Evolutionary conservation across 495 filamentous ascomycete species (phyloP), one percentile per base, ranked within the genome.

Genomic region (Ascobolus immersus): DNA sequence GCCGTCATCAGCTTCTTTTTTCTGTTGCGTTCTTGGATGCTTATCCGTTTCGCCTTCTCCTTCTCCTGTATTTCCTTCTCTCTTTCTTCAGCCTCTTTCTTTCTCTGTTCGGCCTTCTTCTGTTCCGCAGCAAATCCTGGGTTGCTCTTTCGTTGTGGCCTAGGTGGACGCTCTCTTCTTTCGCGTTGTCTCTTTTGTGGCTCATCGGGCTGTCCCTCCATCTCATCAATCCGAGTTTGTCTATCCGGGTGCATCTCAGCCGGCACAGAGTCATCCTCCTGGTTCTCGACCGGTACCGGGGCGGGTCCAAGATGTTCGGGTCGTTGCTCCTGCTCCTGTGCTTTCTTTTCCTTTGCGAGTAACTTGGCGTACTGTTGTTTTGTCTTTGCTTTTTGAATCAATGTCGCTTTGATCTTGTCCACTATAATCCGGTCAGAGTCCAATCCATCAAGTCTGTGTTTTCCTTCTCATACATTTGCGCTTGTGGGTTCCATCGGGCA

Each of bases 361-460:
- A 14, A 32, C 53, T 92, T 96, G 43, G 71, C 75, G 51, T 91
- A 93, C 27, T 76, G 62, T 53, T 90, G 92, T 53, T 81, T 91
- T 30, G 91, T 62, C 53, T 92, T 91, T 43, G 84, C 82, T 53
- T 82, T 89, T 49, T 77, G 66, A 50, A 96, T 92, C 31, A 96
- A 59, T 40, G 77, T 66, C 35, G 71, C 61, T 52, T 94, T 94
- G 45, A 93, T 86, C 54, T 89, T 92, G 57, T 79, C 68, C 30
- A 75, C 84, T 93, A n/a, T n/a, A n/a, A n/a, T n/a, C n/a, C n/a
- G n/a, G 42, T 19, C 4, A 18, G 23, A 38, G 32, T 17, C 21
- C 34, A 47, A 38, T 44, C 47, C 33, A 35, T 34, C 41, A 38
- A 31, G 39, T 28, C 18, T 19, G 18, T 28, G n/a, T 13, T 20